A percentile compares a stretch with the other conserved stretches of the same genome.
Conservation (phyloP, 140 eudicot species). For the Oenanthe javanica region DNA sequence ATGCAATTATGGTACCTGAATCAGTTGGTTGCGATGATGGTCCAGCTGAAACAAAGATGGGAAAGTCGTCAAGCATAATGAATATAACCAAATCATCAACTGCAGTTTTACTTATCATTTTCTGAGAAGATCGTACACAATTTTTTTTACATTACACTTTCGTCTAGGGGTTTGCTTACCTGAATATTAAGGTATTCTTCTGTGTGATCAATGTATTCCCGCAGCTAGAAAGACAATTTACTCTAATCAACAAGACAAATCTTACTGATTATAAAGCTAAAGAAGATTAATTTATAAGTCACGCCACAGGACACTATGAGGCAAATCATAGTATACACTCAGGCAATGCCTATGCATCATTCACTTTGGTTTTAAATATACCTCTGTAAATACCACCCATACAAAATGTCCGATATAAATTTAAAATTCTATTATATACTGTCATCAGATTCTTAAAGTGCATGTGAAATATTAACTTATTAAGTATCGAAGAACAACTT, state of each 20-base stretch:
- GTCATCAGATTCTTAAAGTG: neutral
- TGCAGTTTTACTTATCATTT: neutral
- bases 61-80: neutral
- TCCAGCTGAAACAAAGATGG: conserved; percentile 50
- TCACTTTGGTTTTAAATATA: too few relatives aligned
- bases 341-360: neutral
- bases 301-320: neutral
- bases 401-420: neutral
- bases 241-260: neutral
- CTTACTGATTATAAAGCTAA: neutral
- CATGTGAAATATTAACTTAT: neutral
- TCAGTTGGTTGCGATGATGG: conserved; percentile 90
- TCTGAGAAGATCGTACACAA: neutral
- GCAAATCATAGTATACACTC: neutral
- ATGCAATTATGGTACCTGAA: conserved; percentile 42
- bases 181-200: conserved; percentile 89
- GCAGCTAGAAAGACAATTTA: conserved; percentile 39
- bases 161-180: conserved; percentile 26
- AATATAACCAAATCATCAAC: neutral
- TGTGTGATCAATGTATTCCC: conserved; percentile 80
- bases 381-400: neutral
- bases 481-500: neutral
- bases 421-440: neutral
- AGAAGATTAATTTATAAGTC: neutral
- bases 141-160: neutral